Percentiles rank a stretch among this genome's conserved stretches.
These are phyloP conservation scores for Irpex sp. DNA, from an alignment of 1,284 basidiomycete species.

Conservation along the genomic window DNA sequence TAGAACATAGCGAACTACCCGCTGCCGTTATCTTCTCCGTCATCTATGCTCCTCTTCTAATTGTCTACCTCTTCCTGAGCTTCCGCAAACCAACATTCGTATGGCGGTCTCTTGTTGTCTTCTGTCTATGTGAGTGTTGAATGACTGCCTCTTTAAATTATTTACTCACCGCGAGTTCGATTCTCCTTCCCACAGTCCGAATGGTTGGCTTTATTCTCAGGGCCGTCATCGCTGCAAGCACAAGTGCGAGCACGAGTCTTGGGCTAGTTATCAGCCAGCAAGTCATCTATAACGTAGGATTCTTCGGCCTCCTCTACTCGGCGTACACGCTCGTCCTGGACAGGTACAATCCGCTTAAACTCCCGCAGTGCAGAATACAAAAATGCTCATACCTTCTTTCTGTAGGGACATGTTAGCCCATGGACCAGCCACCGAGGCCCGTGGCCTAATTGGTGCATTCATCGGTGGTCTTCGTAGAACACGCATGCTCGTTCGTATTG, in stretches of 20 bases:
- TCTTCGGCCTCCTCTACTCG: constrained; percentile 13
- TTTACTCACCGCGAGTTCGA: neutral
- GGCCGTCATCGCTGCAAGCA: constrained; percentile 7
- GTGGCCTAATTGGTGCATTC: neutral
- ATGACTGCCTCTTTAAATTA: neutral
- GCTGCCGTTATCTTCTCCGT: constrained; percentile 10
- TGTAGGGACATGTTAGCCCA: neutral
- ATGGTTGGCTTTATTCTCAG: constrained; percentile 8
- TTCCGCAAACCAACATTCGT: constrained; percentile 9
- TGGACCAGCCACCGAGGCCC: neutral
- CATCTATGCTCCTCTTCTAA: constrained; percentile 7
- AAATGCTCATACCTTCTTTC: neutral
- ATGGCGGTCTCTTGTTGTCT: constrained; percentile 2
- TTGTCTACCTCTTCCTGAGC: neutral
- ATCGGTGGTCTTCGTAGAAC: neutral
- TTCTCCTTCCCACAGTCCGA: constrained; percentile 2
- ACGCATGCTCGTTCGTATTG: constrained; percentile 2
- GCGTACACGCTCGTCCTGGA: constrained; percentile 11
- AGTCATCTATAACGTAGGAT: constrained; percentile 11
- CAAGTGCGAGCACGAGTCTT: neutral
- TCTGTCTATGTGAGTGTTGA: constrained; percentile 8
- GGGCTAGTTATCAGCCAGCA: constrained; percentile 1
- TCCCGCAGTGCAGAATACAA: neutral
- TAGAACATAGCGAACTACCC: constrained; percentile 5
- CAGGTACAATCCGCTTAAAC: constrained; percentile 2